phyloP scores from a whole-genome alignment of 2,329 filamentous ascomycete species.

The Apiospora saccharicola region DNA sequence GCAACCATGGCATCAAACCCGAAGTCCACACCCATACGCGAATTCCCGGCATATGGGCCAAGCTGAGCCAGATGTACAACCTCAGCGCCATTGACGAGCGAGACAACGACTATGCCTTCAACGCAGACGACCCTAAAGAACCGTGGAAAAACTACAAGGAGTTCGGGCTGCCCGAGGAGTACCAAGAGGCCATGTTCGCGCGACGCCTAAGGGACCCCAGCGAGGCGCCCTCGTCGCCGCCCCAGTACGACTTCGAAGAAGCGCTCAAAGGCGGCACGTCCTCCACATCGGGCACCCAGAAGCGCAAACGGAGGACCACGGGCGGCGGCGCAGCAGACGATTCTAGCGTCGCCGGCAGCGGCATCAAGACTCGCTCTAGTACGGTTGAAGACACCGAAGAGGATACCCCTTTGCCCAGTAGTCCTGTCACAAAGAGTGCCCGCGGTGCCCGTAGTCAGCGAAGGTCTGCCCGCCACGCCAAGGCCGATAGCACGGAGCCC shows the following conservation, averaged over 20 bases:
- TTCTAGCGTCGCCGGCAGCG: constrained; percentile 57
- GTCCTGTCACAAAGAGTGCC: constrained; percentile 49
- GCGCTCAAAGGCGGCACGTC: constrained; percentile 30
- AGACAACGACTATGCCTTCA: constrained; percentile 64
- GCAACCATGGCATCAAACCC: constrained; percentile 80
- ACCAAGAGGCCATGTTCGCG: constrained; percentile 51
- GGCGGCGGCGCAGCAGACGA: constrained; percentile 45
- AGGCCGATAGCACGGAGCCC: constrained; percentile 41
- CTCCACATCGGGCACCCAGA: constrained; percentile 44
- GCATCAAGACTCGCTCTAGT: constrained; percentile 52
- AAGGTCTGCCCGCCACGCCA: constrained; percentile 52
- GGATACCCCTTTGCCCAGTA: constrained; percentile 50
- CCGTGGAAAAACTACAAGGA: constrained; percentile 69
- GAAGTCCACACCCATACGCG: constrained; percentile 78
- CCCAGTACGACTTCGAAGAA: constrained; percentile 49
- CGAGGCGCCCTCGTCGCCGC: constrained; percentile 57
- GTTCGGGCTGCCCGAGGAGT: constrained; percentile 67
- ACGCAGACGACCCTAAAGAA: constrained; percentile 63
- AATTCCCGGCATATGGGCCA: constrained; percentile 91
- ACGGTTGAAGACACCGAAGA: constrained; percentile 63
- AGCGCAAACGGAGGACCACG: constrained; percentile 44
- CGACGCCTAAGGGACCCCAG: constrained; percentile 53
- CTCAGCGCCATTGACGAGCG: constrained; percentile 86
- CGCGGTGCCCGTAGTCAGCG: constrained; percentile 54
- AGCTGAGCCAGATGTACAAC: constrained; percentile 84